These are phyloP conservation scores for Vanrija sp. DNA, from an alignment of 1,284 basidiomycete genomes.

Conservation along the genomic window DNA sequence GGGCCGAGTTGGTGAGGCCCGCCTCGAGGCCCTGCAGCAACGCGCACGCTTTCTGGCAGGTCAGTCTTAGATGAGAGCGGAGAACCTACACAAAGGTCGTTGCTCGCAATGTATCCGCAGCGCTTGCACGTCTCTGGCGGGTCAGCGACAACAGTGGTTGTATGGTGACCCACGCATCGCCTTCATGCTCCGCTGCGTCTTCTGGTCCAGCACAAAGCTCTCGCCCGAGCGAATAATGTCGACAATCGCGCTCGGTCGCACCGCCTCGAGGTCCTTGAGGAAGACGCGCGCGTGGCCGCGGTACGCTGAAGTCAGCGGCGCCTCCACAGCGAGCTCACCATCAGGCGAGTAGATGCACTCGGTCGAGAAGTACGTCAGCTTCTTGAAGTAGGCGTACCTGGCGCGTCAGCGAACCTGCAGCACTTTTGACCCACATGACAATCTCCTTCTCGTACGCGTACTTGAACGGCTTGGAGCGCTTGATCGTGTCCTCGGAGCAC, in stretches of 20 bases:
- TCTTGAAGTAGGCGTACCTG: constrained; percentile 98
- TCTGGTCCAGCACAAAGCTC: constrained; percentile 73
- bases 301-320: constrained; percentile 59
- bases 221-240: constrained; percentile 98
- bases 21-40: constrained; percentile 85
- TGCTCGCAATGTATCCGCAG: constrained; percentile 90
- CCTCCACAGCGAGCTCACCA: constrained; percentile 28
- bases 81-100: constrained; percentile 64
- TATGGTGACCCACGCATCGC: constrained; percentile 67
- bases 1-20: constrained; percentile 59
- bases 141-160: constrained; percentile 2
- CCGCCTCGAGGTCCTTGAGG: constrained; percentile 90
- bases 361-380: constrained; percentile 97
- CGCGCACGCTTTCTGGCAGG: constrained; percentile 70
- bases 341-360: constrained; percentile 99
- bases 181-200: constrained; percentile 71
- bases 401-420: constrained; percentile 1
- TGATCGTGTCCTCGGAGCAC: constrained; percentile 89
- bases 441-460: constrained; percentile 99
- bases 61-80: not conserved
- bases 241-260: constrained; percentile 89
- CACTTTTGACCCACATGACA: constrained; percentile 67
- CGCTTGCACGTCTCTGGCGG: constrained; percentile 75
- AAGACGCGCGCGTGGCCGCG: constrained; percentile 91
- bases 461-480: constrained; percentile 96